Base-by-base conservation (phyloP, 2,329 filamentous ascomycete genomes). In the Exophiala alcalophila region DNA sequence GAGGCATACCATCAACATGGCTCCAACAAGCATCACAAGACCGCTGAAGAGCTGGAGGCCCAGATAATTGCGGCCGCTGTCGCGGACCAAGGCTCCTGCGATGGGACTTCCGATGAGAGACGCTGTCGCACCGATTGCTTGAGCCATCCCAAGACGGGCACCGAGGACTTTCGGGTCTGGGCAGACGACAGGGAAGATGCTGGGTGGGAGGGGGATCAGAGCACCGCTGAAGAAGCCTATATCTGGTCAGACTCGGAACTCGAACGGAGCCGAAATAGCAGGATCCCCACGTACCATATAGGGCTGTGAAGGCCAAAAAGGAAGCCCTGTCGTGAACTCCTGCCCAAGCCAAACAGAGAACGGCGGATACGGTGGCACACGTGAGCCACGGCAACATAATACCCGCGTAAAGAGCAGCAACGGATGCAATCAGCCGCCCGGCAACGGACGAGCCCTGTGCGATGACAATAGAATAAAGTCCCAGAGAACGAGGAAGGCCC, bases 181-280 rank as follows among this genome's bases (percentile, higher is more conserved):
- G 3, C 68, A 73, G 26, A 76, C 62, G 30, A 70, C 70, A 10
- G 70, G 70, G 35, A 81, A 61, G 0, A 72, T 72, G 0, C 79
- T 76, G 0, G 81, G 80, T 41, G 83, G 82, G 5, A 84, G 61
- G 12, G 72, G 72, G 59, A 84, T 79, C 27, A 84, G 72, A 0
- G 70, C 77, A 0, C 78, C 80, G 0, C 72, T 77, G 4, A 73
- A 74, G 37, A 81, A 68, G 3, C 83, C 52, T 54, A 16, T 10
- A 21, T 2, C 11, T 23, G n/a, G 28, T 40, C 10, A 40, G 37
- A 12, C 16, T 12, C n/a, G n/a, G n/a, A n/a, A n/a, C n/a, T n/a
- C n/a, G n/a, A n/a, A n/a, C n/a, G n/a, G n/a, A n/a, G n/a, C n/a
- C n/a, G n/a, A n/a, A n/a, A 15, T 20, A 38, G 20, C 15, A 15